Percentiles rank a stretch among this genome's conserved stretches.
These are phyloP conservation scores for Fraxinus ornus DNA, from an alignment of 305 asterid species.

Conservation along the genomic window DNA sequence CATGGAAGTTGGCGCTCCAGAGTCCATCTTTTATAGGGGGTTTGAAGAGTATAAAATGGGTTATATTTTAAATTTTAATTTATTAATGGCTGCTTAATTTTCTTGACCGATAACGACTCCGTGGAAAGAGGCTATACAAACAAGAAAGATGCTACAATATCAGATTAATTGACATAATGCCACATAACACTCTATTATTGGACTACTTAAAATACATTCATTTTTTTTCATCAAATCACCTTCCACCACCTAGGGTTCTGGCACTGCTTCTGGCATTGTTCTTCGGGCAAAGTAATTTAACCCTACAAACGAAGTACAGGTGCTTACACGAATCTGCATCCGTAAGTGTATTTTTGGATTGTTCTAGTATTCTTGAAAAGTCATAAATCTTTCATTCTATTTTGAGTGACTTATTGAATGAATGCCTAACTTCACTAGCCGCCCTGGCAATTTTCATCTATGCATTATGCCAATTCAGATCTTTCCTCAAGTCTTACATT, in stretches of 20 bases:
- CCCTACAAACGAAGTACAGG: neutral
- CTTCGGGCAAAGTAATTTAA: too few relatives aligned
- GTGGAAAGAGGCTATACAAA: neutral
- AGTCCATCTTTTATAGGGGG: neutral
- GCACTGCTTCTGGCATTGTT: too few relatives aligned
- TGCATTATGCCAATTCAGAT: neutral
- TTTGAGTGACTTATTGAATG: neutral
- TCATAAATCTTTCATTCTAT: too few relatives aligned
- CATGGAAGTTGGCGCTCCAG: neutral
- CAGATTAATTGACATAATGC: too few relatives aligned
- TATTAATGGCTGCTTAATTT: neutral
- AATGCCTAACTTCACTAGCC: neutral
- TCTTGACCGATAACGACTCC: neutral
- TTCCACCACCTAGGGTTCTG: too few relatives aligned
- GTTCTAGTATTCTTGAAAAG: neutral
- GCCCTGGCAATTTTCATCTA: neutral
- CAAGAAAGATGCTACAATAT: too few relatives aligned
- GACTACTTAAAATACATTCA: too few relatives aligned
- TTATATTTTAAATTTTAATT: too few relatives aligned
- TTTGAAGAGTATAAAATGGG: neutral
- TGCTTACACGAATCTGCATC: neutral
- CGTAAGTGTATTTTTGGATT: neutral
- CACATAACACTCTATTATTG: too few relatives aligned
- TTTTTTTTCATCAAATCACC: too few relatives aligned
- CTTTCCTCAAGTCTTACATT: neutral